phyloP scores from a whole-genome alignment of 2,329 filamentous ascomycete genomes.

The Chaetomium strumarium region DNA sequence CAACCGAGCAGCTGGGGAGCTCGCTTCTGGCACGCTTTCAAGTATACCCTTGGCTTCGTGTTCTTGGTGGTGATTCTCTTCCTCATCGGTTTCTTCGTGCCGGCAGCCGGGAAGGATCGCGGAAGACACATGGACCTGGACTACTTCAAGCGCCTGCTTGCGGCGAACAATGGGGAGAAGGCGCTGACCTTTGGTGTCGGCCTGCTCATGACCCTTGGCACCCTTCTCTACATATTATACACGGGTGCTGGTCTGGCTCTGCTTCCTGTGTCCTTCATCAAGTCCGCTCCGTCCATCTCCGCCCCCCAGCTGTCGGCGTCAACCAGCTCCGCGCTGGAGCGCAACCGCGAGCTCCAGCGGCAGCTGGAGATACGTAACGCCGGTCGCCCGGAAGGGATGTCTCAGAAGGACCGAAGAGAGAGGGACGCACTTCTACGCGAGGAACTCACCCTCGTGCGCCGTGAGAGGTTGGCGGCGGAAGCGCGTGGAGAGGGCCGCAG shows the following conservation, averaged over 20 bases:
- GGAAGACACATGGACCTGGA: conserved; percentile 73
- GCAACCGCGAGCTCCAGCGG: conserved; percentile 85
- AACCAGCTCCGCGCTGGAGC: conserved; percentile 73
- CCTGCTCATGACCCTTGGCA: conserved; percentile 80
- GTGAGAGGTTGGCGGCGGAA: conserved; percentile 81
- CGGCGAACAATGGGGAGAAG: conserved; percentile 86
- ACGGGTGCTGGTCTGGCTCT: conserved; percentile 84
- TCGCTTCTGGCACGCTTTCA: conserved; percentile 76
- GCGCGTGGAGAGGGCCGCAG: conserved; percentile 71
- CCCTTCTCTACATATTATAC: conserved; percentile 80
- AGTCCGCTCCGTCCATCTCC: conserved; percentile 81
- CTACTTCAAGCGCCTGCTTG: conserved; percentile 80
- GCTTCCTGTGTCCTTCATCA: conserved; percentile 85
- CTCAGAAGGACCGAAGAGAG: conserved; percentile 81
- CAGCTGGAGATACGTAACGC: conserved; percentile 83
- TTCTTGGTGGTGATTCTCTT: conserved; percentile 76
- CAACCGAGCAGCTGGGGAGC: conserved; percentile 65
- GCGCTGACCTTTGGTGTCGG: conserved; percentile 86
- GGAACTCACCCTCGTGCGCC: conserved; percentile 84
- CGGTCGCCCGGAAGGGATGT: conserved; percentile 67
- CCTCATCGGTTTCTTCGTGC: conserved; percentile 89
- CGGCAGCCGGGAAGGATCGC: conserved; percentile 62
- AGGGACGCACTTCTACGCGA: conserved; percentile 81
- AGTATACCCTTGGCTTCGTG: conserved; percentile 85
- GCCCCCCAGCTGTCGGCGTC: conserved; percentile 70